Conservation (phyloP, 805 yeast genomes). For the Yarrowia alimentaria region DNA sequence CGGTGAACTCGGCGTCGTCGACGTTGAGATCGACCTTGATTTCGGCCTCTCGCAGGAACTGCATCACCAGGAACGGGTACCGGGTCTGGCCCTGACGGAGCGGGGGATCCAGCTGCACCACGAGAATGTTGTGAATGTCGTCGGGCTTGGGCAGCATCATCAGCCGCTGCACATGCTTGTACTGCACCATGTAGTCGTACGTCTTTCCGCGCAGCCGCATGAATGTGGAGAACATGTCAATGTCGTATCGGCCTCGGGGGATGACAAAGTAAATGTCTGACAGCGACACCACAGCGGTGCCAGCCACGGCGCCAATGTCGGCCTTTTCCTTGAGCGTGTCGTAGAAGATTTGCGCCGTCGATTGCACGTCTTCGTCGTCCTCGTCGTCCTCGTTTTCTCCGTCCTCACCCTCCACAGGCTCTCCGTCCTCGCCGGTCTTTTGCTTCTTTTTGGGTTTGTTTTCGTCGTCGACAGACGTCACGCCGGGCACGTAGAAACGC, state of each 20-base stretch:
- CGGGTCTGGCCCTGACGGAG: conserved; percentile 97
- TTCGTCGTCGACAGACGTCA: conserved; percentile 45
- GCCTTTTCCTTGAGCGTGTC: conserved; percentile 92
- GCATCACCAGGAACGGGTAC: conserved; percentile 87
- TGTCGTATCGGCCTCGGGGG: conserved; percentile 98
- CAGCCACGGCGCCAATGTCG: conserved; percentile 89
- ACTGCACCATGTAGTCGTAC: conserved; percentile 93
- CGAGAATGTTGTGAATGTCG: conserved; percentile 82
- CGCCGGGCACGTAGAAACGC: conserved; percentile 92
- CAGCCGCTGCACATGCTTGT: conserved; percentile 82
- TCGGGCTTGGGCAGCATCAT: conserved; percentile 94
- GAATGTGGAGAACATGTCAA: conserved; percentile 85
- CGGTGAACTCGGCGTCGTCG: conserved; percentile 75
- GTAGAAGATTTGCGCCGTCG: conserved; percentile 81
- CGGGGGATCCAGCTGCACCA: conserved; percentile 94
- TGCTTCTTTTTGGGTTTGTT: conserved; percentile 38
- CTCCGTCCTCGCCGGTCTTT: conserved; percentile 35
- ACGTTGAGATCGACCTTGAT: conserved; percentile 85
- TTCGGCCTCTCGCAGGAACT: conserved; percentile 86
- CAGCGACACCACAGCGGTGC: conserved; percentile 92
- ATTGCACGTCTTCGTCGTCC: conserved; percentile 48
- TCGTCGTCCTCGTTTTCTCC: conserved; percentile 42
- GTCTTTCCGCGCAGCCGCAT: conserved; percentile 95
- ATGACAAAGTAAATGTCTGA: conserved; percentile 88
- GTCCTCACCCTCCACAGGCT: conserved; percentile 38